Evolutionary conservation across 495 filamentous ascomycete genomes (phyloP), one percentile per base, ranked within the genome.

Genomic region (Podospora conica): DNA sequence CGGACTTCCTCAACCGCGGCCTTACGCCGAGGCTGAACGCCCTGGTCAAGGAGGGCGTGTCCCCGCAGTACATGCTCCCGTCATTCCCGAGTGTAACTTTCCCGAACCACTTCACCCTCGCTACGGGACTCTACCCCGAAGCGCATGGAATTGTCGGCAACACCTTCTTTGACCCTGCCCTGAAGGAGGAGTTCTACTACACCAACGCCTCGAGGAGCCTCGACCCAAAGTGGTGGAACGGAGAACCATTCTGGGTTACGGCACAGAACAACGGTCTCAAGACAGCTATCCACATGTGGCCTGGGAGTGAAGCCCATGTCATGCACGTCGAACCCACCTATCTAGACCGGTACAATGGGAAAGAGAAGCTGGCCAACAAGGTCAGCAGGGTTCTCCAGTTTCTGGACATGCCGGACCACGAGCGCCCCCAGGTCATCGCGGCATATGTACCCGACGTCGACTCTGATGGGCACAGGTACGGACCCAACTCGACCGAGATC

Each of bases 31-130:
- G 88, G 0, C 82, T 99, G 6, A 90, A 87, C 65, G 80, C 85
- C 12, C 91, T 99, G 71, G 82, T 96, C 68, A 86, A 86, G 31
- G 84, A 90, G 53, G 95, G 95, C 29, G 86, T 99, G 3, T 96
- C 93, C 7, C 93, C 95, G 9, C 83, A 84, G 63, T 96, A 93
- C 73, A 96, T 99, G 91, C 82, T 83, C 9, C 96, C 95, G 0
- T 91, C 90, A 66, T 99, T 99, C 72, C 95, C 95, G 1, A 94
- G 91, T 63, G 92, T 99, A 23, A 99, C 95, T 3, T 99, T 99
- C 73, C 95, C 95, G 53, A 99, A 99, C 74, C 95, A 99, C 73
- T 97, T 92, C 78, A 98, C 95, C 0, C 82, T 99, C 31, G 92
- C 90, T 3, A 98, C 95, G 0, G 95, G 95, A 0, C 76, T 99